Conservation (phyloP, 208 protist genomes). For the Herpetomonas tarakana region DNA sequence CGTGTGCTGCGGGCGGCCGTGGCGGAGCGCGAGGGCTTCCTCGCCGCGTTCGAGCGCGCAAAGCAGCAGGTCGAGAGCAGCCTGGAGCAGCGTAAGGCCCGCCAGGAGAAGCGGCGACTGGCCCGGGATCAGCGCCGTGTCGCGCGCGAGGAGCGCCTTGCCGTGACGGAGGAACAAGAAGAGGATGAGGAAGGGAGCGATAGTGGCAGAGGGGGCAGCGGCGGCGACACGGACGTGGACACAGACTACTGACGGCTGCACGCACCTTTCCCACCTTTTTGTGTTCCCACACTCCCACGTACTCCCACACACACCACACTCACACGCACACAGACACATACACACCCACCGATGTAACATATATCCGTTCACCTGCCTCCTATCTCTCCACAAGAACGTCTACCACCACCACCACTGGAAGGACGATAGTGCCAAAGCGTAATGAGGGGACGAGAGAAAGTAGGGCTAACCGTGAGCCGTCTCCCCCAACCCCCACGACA, state of each 20-base stretch:
- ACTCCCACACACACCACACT: background rate
- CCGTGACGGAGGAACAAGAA: slow-evolving; percentile 31
- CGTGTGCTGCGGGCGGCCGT: slow-evolving; percentile 25
- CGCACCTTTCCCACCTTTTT: too few relatives aligned
- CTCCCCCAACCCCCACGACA: too few relatives aligned
- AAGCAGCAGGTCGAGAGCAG: slow-evolving; percentile 28
- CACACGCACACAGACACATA: slow-evolving; percentile 1
- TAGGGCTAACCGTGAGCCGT: too few relatives aligned
- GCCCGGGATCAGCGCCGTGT: slow-evolving; percentile 23
- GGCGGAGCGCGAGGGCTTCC: slow-evolving; percentile 6
- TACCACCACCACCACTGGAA: too few relatives aligned
- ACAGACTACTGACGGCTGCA: slow-evolving; percentile 3
- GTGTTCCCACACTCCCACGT: too few relatives aligned
- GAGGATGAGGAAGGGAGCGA: slow-evolving; percentile 5
- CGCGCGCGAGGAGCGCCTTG: slow-evolving; percentile 29
- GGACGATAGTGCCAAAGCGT: too few relatives aligned
- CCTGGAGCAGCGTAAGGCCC: slow-evolving; percentile 36
- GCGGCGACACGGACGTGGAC: slow-evolving; percentile 12
- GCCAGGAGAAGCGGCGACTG: slow-evolving; percentile 20
- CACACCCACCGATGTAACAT: background rate
- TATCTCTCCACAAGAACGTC: too few relatives aligned
- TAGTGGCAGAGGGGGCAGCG: background rate
- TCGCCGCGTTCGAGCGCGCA: slow-evolving; percentile 8
- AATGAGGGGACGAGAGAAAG: too few relatives aligned
- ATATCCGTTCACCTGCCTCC: too few relatives aligned